A percentile compares a stretch with the other conserved stretches of the same genome.
Conservation (phyloP, 2,329 filamentous ascomycete species). For the Apiospora koreana region DNA sequence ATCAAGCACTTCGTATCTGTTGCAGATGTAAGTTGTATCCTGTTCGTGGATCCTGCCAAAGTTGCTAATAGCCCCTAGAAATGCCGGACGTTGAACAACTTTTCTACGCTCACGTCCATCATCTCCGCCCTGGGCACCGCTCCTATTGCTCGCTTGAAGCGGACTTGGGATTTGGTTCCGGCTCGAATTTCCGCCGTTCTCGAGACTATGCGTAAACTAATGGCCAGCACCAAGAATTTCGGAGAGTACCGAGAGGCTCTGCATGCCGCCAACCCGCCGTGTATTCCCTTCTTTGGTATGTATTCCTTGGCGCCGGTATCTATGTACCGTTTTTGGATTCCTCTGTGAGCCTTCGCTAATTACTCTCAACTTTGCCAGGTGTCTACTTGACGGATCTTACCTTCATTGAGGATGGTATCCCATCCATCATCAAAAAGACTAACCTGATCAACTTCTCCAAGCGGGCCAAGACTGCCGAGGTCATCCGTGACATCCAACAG, state of each 20-base stretch:
- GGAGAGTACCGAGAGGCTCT: constrained; percentile 92
- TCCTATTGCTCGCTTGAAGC: constrained; percentile 87
- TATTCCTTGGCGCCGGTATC: constrained; percentile 13
- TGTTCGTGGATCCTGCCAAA: constrained; percentile 17
- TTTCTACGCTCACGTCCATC: constrained; percentile 95
- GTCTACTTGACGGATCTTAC: constrained; percentile 97
- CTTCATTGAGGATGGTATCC: constrained; percentile 98
- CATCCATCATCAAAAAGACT: constrained; percentile 93
- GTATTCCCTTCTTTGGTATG: constrained; percentile 96
- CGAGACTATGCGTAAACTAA: constrained; percentile 89
- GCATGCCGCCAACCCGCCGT: constrained; percentile 91
- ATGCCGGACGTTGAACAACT: constrained; percentile 93
- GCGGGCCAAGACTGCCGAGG: constrained; percentile 94
- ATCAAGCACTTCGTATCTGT: constrained; percentile 98
- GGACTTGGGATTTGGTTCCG: constrained; percentile 94
- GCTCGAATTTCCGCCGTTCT: constrained; percentile 77
- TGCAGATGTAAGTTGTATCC: constrained; percentile 72
- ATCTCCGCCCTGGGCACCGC: constrained; percentile 94
- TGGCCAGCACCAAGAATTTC: constrained; percentile 98
- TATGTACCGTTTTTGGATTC: not conserved
- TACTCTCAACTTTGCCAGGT: constrained; percentile 50
- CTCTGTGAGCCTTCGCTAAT: not conserved
- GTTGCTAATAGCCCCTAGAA: constrained; percentile 59
- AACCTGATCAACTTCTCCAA: constrained; percentile 99
- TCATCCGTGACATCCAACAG: constrained; percentile 97